A percentile compares a stretch with the other conserved stretches of the same genome.
These are phyloP conservation scores for Penicillium roqueforti DNA, from an alignment of 495 filamentous ascomycete genomes.

Conservation along the genomic window DNA sequence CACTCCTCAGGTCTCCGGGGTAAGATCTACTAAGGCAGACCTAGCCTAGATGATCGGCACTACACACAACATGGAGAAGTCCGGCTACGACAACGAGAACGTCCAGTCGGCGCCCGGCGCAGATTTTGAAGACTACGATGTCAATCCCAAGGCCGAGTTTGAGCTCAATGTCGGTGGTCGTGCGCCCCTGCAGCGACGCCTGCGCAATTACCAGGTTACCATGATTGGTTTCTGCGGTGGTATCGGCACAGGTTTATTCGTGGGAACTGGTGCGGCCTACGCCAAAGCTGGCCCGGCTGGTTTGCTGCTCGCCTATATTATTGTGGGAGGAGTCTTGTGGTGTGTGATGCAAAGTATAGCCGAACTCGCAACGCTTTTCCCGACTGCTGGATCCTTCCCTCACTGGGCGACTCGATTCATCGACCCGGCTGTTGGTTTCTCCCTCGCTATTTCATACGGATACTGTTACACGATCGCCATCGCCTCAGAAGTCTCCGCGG, in stretches of 20 bases:
- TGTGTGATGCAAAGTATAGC: slow-evolving; percentile 52
- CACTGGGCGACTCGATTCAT: slow-evolving; percentile 71
- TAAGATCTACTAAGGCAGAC: neutral
- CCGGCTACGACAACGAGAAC: slow-evolving; percentile 9
- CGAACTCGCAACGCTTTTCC: slow-evolving; percentile 73
- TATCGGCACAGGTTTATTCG: slow-evolving; percentile 71
- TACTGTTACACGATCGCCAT: slow-evolving; percentile 57
- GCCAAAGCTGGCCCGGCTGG: slow-evolving; percentile 62
- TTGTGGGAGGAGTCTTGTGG: slow-evolving; percentile 64
- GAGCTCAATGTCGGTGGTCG: slow-evolving; percentile 38
- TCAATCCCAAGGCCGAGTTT: slow-evolving; percentile 26
- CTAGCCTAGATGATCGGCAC: neutral
- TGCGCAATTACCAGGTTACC: slow-evolving; percentile 37
- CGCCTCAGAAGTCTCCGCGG: slow-evolving; percentile 66
- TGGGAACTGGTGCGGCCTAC: slow-evolving; percentile 67
- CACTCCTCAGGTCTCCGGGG: neutral
- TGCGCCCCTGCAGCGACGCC: slow-evolving; percentile 33
- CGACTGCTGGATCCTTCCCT: slow-evolving; percentile 68
- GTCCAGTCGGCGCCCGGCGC: slow-evolving; percentile 16
- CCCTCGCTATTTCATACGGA: slow-evolving; percentile 53
- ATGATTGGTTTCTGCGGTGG: slow-evolving; percentile 42
- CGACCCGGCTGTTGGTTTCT: slow-evolving; percentile 66
- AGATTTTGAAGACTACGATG: slow-evolving; percentile 19
- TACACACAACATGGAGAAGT: slow-evolving; percentile 13
- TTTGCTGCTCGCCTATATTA: slow-evolving; percentile 64